These are phyloP conservation scores for Brasilioporus rufonigricans DNA, from an alignment of 768 basidiomycete species.

Conservation along the genomic window DNA sequence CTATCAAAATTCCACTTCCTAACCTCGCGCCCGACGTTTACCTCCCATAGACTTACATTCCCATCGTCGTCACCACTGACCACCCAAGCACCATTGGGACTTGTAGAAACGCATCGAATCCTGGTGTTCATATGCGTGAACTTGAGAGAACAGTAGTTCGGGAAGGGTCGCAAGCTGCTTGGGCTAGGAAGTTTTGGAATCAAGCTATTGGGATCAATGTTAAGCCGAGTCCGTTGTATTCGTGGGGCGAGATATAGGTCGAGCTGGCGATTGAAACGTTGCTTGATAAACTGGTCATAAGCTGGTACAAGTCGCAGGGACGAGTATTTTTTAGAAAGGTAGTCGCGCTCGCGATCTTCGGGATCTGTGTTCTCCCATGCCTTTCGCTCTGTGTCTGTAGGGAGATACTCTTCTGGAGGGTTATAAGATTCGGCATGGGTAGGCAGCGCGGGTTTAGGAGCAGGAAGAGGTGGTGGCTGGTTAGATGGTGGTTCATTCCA, in stretches of 20 bases:
- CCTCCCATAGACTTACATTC: constrained; percentile 86
- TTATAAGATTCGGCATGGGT: constrained; percentile 98
- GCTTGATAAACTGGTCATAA: constrained; percentile 88
- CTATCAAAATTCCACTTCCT: constrained; percentile 80
- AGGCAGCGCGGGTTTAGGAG: constrained; percentile 87
- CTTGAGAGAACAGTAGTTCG: constrained; percentile 73
- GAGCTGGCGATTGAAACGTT: constrained; percentile 89
- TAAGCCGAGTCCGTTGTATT: constrained; percentile 81
- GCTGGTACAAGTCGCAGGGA: constrained; percentile 89
- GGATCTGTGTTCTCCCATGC: constrained; percentile 82
- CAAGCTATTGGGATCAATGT: constrained; percentile 87
- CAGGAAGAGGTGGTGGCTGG: constrained; percentile 85
- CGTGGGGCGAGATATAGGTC: constrained; percentile 97
- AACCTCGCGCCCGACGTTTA: constrained; percentile 83
- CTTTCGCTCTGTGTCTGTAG: constrained; percentile 74
- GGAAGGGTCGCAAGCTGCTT: constrained; percentile 90
- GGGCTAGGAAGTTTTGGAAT: constrained; percentile 95
- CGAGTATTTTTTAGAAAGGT: constrained; percentile 82
- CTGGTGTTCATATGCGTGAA: constrained; percentile 67
- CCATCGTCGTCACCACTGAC: constrained; percentile 91
- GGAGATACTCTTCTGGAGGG: constrained; percentile 95
- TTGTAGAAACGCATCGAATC: constrained; percentile 73
- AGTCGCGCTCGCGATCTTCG: constrained; percentile 88
- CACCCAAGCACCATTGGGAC: constrained; percentile 89
- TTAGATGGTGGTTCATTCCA: constrained; percentile 81